Base-by-base conservation (phyloP, 108 stramenopile species). In the Craspedostauros australis region DNA sequence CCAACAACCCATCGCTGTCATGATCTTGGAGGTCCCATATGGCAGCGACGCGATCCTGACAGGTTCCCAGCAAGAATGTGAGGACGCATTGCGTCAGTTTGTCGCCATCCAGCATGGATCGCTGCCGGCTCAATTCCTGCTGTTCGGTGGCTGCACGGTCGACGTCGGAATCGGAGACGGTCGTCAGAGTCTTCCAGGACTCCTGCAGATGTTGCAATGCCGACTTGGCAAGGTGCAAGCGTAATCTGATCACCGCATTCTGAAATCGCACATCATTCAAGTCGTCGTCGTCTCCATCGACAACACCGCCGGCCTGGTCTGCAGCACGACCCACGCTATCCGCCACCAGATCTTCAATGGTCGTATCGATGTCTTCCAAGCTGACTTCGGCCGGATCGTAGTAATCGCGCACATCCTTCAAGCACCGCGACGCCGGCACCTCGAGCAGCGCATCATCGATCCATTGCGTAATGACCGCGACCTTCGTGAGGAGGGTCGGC, bases 1-100 rank as follows among this genome's bases (percentile, higher is more conserved):
- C 86, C 50, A 94, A 53, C 39, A 82, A 56, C 20, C 88, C 93
- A 70, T 94, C 93, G 0, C 50, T 40, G 49, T 91, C 88, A 7
- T 58, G 46, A 60, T 94, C 93, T 40, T 88, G 39, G 9, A 94
- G 46, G 18, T 71, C 42, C 93, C 93, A 94, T 50, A 84, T 59
- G 16, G 84, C 70, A 45, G 64, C 57, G 32, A 88, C 68, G 39
- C 86, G 72, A 21, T 73, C 66, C 8, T 58, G 28, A 54, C 75
- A 71, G 1, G 48, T 41, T 0, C 70, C 76, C 9, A 50, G 15
- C 20, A 94, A 48, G 18, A 85, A 54, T 8, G 58, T 59, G 5
- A 34, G 33, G 4, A 38, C 31, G n/a, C n/a, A n/a, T n/a, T n/a
- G n/a, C n/a, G n/a, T n/a, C 16, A 85, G 42, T 15, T 51, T 32